A percentile compares a stretch with the other conserved stretches of the same genome.
These are phyloP conservation scores for Rutidosis leptorrhynchoides DNA, from an alignment of 129 eudicot species.

Conservation along the genomic window DNA sequence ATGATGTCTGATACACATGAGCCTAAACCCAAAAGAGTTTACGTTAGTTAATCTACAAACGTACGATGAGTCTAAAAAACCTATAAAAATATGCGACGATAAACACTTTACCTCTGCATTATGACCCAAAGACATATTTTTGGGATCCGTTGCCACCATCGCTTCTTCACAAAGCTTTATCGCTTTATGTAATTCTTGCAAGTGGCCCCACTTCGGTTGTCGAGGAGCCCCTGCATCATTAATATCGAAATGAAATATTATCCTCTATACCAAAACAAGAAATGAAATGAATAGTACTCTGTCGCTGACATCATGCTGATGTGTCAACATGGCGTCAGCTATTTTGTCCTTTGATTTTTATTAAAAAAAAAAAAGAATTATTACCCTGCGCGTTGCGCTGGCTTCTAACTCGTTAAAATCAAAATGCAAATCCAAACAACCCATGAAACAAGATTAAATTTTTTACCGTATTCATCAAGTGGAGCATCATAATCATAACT, in stretches of 20 bases:
- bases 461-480: slow-evolving; percentile 90
- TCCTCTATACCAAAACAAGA: too few species aligned
- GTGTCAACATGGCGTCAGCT: too few species aligned
- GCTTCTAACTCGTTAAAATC: too few species aligned
- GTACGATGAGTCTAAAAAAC: not conserved
- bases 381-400: too few species aligned
- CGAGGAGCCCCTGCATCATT: slow-evolving; percentile 62
- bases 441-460: slow-evolving; percentile 4
- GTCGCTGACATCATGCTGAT: too few species aligned
- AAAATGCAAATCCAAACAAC: not conserved
- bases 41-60: slow-evolving; percentile 17
- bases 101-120: slow-evolving; percentile 65
- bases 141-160: slow-evolving; percentile 79
- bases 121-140: slow-evolving; percentile 60
- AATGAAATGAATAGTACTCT: too few species aligned
- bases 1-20: slow-evolving; percentile 61
- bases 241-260: not conserved
- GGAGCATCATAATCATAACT: slow-evolving; percentile 98
- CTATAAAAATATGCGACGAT: not conserved
- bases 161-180: slow-evolving; percentile 93
- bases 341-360: too few species aligned
- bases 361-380: too few species aligned
- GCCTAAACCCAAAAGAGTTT: slow-evolving; percentile 45
- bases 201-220: slow-evolving; percentile 96
- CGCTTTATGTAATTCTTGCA: slow-evolving; percentile 85